Evolutionary conservation across 139 green algal species (phyloP), one percentile per base, ranked within the genome.

Genomic region (Haematococcus lacustris): DNA sequence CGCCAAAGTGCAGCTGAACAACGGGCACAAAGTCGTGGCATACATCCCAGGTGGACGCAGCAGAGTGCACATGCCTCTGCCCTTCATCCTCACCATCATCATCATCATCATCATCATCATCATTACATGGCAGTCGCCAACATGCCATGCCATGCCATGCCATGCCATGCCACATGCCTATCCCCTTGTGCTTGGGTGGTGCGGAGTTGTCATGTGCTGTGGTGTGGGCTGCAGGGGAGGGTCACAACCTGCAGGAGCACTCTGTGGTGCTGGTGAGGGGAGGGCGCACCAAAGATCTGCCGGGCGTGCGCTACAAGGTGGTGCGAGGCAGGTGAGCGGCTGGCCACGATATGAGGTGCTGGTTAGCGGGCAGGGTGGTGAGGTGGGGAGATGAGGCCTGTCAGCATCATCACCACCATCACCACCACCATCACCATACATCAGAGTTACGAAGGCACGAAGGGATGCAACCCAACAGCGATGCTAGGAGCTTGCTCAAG

Each of bases 181-280:
- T 21, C 47, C 47, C 47, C 13, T 57, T 13, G 21, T 21, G 47
- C 47, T 57, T 13, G 13, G 47, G 17, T 53, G 9, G 43, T 17
- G 43, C 9, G 43, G 9, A 17, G 17, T 53, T 17, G 17, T 53
- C 9, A 53, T 53, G 9, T 9, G 9, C 17, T 53, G 9, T 17
- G 9, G 9, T 53, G 43, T 9, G 43, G 9, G 9, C 43, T 69
- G n/a, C 75, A 85, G 80, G 80, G 30, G 76, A 85, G 65, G 80
- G 80, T 23, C 80, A 85, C 73, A 82, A 81, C 62, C 75, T 94
- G 66, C 90, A 95, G 82, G 90, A 97, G 83, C 89, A 97, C 71
- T 90, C 85, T 38, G 82, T 96, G 32, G 88, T 97, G 71, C 63
- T 95, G 53, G 62, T 97, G 74, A 77, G 87, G 28, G 91, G 90